Evolutionary conservation across 2,329 filamentous ascomycete species (phyloP).

Genomic region (Talaromyces sp.): DNA sequence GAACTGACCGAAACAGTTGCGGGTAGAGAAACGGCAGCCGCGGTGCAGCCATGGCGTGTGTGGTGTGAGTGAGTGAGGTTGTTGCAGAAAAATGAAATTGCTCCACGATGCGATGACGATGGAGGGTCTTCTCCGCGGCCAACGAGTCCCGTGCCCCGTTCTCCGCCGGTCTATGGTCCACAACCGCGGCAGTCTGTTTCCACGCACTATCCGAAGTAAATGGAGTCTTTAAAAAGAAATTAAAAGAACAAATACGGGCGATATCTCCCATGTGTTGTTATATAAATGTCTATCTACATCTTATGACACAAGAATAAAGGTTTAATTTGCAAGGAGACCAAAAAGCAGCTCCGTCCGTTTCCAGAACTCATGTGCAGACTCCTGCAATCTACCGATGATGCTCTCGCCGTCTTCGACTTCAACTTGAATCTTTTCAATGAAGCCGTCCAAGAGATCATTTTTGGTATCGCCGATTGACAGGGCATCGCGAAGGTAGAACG

Average conservation of each 20-base stretch:
- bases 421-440: constrained; percentile 39
- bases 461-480: constrained; percentile 15
- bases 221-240: neutral
- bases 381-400: constrained; percentile 52
- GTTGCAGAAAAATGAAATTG: constrained; percentile 11
- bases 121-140: constrained; percentile 18
- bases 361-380: constrained; percentile 71
- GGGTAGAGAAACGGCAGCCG: constrained; percentile 66
- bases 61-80: neutral
- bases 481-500: constrained; percentile 27
- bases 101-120: neutral
- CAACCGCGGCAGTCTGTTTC: neutral
- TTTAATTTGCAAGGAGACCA: constrained; percentile 56
- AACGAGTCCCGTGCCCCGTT: constrained; percentile 10
- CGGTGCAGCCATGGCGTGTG: constrained; percentile 53
- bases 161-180: neutral
- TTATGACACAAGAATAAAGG: neutral
- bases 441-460: constrained; percentile 41
- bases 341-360: constrained; percentile 78
- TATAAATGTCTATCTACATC: neutral
- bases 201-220: neutral
- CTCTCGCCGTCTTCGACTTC: constrained; percentile 48
- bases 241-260: neutral
- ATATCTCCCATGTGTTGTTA: neutral
- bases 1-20: constrained; percentile 56